Percentiles rank a stretch among this genome's conserved stretches.
Evolutionary conservation across 495 filamentous ascomycete species (phyloP).

Genomic region (Xylaria castorea): DNA sequence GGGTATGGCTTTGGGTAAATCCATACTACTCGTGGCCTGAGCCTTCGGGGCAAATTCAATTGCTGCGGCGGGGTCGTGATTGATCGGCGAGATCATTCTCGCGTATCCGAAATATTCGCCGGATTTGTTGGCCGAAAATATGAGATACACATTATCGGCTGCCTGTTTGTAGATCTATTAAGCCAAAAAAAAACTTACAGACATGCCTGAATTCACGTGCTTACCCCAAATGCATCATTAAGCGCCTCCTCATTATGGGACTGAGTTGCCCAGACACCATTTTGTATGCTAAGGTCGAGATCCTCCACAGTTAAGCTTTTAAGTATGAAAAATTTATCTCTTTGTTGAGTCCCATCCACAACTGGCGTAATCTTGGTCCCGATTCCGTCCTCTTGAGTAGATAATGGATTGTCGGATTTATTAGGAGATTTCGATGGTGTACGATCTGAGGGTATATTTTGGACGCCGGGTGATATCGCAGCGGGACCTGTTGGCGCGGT

Average conservation of each 20-base stretch:
- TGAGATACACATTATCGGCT: slow-evolving; percentile 88
- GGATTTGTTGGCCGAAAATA: slow-evolving; percentile 98
- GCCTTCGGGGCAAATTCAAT: slow-evolving; percentile 68
- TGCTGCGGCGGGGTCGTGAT: slow-evolving; percentile 71
- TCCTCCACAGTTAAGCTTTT: slow-evolving; percentile 97
- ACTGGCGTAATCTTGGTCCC: slow-evolving; percentile 21
- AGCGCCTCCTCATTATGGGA: slow-evolving; percentile 85
- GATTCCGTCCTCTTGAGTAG: slow-evolving; percentile 29
- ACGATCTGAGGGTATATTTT: slow-evolving; percentile 30
- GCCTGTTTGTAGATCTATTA: slow-evolving; percentile 54
- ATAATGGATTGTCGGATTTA: slow-evolving; percentile 30
- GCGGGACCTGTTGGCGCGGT: slow-evolving; percentile 63
- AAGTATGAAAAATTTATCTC: slow-evolving; percentile 86
- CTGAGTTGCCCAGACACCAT: slow-evolving; percentile 93
- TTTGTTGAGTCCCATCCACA: slow-evolving; percentile 40
- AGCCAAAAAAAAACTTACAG: not conserved
- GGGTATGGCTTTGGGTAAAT: slow-evolving; percentile 74
- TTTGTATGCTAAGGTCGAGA: slow-evolving; percentile 86
- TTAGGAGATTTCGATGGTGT: slow-evolving; percentile 31
- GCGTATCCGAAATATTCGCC: slow-evolving; percentile 98
- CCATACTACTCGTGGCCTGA: slow-evolving; percentile 63
- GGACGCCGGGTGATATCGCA: slow-evolving; percentile 38
- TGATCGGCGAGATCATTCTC: slow-evolving; percentile 86
- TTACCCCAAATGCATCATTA: slow-evolving; percentile 85
- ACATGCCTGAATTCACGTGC: slow-evolving; percentile 31